Conservation (phyloP, 768 basidiomycete genomes). For the Phanerochaete sordida region DNA sequence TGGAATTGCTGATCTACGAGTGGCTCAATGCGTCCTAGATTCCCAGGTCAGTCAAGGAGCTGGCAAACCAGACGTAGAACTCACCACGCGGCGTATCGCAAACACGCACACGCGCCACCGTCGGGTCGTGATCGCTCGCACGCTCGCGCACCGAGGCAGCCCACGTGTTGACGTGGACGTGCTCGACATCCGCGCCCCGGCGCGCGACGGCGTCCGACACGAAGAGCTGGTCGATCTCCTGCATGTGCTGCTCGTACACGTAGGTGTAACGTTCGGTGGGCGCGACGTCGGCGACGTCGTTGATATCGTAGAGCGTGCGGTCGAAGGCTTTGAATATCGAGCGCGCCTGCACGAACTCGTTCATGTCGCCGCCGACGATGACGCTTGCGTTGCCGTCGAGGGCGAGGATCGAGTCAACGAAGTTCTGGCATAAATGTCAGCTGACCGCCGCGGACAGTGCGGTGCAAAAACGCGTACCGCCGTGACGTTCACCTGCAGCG, state of each 20-base stretch:
- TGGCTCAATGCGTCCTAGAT: no score
- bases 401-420: conserved; percentile 42
- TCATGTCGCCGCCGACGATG: conserved; percentile 58
- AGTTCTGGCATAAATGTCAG: conserved; percentile 31
- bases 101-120: conserved; percentile 46
- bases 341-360: conserved; percentile 54
- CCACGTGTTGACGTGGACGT: conserved; percentile 63
- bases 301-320: conserved; percentile 42
- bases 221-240: conserved; percentile 60
- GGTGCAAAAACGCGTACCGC: conserved; percentile 36
- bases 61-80: not conserved
- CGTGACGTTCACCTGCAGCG: conserved; percentile 45
- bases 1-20: no score
- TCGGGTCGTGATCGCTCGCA: conserved; percentile 61
- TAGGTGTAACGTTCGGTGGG: conserved; percentile 58
- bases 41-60: no score
- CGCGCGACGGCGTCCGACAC: conserved; percentile 41
- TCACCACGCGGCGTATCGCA: conserved; percentile 28
- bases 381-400: conserved; percentile 44
- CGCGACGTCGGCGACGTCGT: conserved; percentile 45
- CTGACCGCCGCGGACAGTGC: not conserved
- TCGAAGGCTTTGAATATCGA: conserved; percentile 45
- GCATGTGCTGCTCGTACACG: conserved; percentile 53
- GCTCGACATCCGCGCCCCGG: conserved; percentile 46
- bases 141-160: conserved; percentile 36